Evolutionary conservation across 2,329 filamentous ascomycete genomes (phyloP).

Genomic region (Blumeriella jaapii): DNA sequence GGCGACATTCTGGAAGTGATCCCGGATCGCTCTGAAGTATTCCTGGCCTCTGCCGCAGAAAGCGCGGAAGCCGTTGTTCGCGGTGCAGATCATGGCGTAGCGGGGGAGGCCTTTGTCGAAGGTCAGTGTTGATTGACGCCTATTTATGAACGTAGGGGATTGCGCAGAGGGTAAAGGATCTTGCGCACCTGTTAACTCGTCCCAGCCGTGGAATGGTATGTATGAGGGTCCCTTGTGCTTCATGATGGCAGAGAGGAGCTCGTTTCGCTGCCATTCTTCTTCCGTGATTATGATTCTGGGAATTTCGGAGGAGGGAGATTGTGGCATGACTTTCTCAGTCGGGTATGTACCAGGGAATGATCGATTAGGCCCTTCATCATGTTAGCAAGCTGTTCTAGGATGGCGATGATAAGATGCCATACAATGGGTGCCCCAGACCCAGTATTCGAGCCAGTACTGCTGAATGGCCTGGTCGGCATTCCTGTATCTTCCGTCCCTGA

Average conservation of each 20-base stretch:
- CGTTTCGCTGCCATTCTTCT: not conserved
- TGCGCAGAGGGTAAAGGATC: not conserved
- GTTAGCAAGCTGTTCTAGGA: not conserved
- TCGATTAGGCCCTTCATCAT: not conserved
- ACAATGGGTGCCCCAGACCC: slow-evolving; percentile 2
- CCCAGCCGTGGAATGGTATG: slow-evolving; percentile 3
- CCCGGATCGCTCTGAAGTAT: slow-evolving; percentile 1
- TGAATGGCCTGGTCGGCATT: slow-evolving; percentile 3
- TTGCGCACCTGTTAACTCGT: not conserved
- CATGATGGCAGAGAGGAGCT: slow-evolving; percentile 1
- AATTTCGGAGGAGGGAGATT: not conserved
- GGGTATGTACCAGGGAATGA: slow-evolving; percentile 1
- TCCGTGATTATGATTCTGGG: not conserved
- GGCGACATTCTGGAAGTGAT: slow-evolving; percentile 1
- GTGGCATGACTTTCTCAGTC: not conserved
- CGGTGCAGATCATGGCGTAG: slow-evolving; percentile 4
- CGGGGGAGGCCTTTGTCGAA: not conserved
- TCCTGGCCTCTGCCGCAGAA: slow-evolving; percentile 2
- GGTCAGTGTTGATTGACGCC: not conserved
- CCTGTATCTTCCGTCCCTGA: not conserved
- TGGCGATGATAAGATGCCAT: not conserved
- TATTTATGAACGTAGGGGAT: not conserved
- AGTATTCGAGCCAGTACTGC: slow-evolving; percentile 1
- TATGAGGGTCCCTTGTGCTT: not conserved
- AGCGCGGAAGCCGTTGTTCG: slow-evolving; percentile 1